Percentiles rank a stretch among this genome's conserved stretches.
These are phyloP conservation scores for Umbelopsis vinacea DNA, from an alignment of 192 early-diverging fungal genomes.

Conservation along the genomic window DNA sequence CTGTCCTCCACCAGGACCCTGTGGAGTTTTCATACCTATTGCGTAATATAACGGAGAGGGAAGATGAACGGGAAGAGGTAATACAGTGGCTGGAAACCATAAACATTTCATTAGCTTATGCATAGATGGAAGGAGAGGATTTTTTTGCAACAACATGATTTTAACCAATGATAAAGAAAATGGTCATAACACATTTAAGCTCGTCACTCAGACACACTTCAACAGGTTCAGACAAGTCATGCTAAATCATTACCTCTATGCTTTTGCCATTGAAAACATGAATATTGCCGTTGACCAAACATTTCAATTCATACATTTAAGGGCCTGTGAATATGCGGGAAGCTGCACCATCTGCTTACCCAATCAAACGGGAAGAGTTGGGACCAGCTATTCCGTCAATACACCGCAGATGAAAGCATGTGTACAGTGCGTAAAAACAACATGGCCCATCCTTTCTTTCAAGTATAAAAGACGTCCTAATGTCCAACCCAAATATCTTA, in stretches of 20 bases:
- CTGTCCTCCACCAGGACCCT: not conserved
- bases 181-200: no score
- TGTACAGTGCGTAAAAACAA: not conserved
- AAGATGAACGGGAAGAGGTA: not conserved
- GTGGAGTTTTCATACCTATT: not conserved
- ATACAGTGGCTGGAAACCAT: not conserved
- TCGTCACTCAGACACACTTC: not conserved
- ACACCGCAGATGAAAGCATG: not conserved
- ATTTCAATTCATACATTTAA: not conserved
- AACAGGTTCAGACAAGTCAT: not conserved
- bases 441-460: not conserved
- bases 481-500: not conserved
- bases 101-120: not conserved
- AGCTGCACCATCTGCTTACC: not conserved
- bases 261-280: not conserved
- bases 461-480: not conserved
- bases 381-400: not conserved
- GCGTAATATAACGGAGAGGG: not conserved
- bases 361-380: not conserved
- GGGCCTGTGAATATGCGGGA: not conserved
- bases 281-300: not conserved
- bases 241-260: constrained; percentile 3
- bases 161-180: no score
- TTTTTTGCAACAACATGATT: no score
- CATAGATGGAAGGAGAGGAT: not conserved